phyloP scores from a whole-genome alignment of 2,329 filamentous ascomycete species.

The Cladosporium sp. region DNA sequence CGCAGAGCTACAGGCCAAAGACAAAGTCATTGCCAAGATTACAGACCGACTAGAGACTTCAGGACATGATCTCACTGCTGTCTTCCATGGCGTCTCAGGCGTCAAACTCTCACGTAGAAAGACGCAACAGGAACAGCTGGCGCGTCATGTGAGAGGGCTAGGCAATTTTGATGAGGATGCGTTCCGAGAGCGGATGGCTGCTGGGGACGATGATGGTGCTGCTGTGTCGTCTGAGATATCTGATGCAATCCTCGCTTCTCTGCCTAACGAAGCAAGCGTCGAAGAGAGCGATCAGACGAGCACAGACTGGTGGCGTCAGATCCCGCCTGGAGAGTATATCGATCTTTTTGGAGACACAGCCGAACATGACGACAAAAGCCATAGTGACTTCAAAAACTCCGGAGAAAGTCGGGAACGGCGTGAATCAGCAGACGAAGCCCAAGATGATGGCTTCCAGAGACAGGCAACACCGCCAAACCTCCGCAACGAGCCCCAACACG shows the following conservation, averaged over 20 bases:
- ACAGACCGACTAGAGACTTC: slow-evolving; percentile 55
- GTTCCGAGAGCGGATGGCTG: slow-evolving; percentile 32
- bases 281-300: neutral
- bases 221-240: neutral
- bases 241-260: neutral
- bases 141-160: slow-evolving; percentile 51
- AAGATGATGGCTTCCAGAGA: slow-evolving; percentile 22
- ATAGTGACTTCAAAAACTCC: too few species aligned
- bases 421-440: neutral
- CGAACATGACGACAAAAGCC: too few species aligned
- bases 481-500: neutral
- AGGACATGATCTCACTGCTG: slow-evolving; percentile 50
- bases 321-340: slow-evolving; percentile 25
- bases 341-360: neutral
- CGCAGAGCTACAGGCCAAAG: slow-evolving; percentile 51
- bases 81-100: slow-evolving; percentile 52
- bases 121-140: slow-evolving; percentile 45
- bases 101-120: slow-evolving; percentile 41
- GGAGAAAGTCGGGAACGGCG: too few species aligned
- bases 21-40: slow-evolving; percentile 54
- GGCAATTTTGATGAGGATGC: slow-evolving; percentile 47
- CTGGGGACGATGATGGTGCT: neutral
- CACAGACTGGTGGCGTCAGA: slow-evolving; percentile 32
- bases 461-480: slow-evolving; percentile 25
- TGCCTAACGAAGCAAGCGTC: slow-evolving; percentile 7